Evolutionary conservation across 192 early-diverging fungal species (phyloP), one percentile per base, ranked within the genome.

Genomic region (Coemansia sp.): DNA sequence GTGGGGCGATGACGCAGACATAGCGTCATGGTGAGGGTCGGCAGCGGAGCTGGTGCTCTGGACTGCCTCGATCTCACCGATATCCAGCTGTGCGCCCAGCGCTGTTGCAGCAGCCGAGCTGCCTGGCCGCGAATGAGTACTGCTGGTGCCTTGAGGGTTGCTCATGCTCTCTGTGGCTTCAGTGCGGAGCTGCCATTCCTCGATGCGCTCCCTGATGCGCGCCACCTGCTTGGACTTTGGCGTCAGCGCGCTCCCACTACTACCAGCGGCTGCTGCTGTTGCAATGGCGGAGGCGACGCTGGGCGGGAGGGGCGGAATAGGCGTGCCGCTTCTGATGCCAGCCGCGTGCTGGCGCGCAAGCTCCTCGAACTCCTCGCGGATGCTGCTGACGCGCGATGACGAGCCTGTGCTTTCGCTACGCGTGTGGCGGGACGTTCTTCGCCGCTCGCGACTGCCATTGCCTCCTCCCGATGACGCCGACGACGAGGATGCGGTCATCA

Each of bases 321-420:
- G 52, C 52, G 52, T 54, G 52, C 28, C 29, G 2, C 28, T 28
- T 19, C 52, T 30, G 8, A 23, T 9, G 13, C 45, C 45, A 1
- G 45, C 45, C 6, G 45, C 45, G 9, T 48, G 45, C 45, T 48
- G 45, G 8, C 45, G 56, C 6, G 62, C 65, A 22, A 64, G 44
- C 57, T 79, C 70, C 53, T 74, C 76, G 38, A 74, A 61, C 45
- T 57, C 71, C 1, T 74, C 68, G 57, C 76, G 76, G 22, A 79
- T 70, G 34, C 71, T 79, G 67, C 76, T 79, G 52, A 79, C 76
- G 15, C 71, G 63, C 47, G 52, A 48, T 5, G 75, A 76, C 25
- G 72, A 78, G 4, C 67, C 76, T 1, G 64, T 44, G 54, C 76
- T 79, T 33, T 63, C 67, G 62, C 76, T 79, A 5, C 76, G 70